Evolutionary conservation across 257 asterid genomes (phyloP), one percentile per base, ranked within the genome.

Genomic region (Forsythia viridissima): DNA sequence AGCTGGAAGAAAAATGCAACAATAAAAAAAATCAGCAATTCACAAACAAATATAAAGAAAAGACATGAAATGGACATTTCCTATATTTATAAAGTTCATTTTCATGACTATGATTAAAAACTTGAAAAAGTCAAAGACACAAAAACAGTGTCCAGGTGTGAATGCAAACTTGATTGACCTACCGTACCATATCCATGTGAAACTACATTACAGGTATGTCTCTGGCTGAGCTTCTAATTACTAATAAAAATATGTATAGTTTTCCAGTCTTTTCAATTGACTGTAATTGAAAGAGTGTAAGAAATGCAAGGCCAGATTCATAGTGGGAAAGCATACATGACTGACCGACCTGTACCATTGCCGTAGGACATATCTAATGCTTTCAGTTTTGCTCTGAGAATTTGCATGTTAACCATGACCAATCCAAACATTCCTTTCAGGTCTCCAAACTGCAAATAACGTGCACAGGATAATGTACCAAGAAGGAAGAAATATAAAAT

Each of bases 381-480:
- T 88, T 93, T 90, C 71, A 93, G 86, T 87, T 92, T 93, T 78
- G 84, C 82, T 82, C 98, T 89, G 39, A 96, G 93, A 84, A 83
- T 52, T 78, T 88, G 92, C 88, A 96, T 80, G 81, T 80, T 77
- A 43, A 90, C 96, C 89, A 80, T 87, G 86, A 90, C 74, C 72
- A 96, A 89, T 80, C 99, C 99, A 77, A 86, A 90, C 57, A 96
- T 70, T 63, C 98, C 99, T 83, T 96, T 96, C 76, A 93, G 80
- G 81, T 96, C 99, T 73, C 99, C 99, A 86, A 96, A 76, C 97
- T 96, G 94, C 89, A 87, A 39, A 84, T 72, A 80, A 80, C 43
- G 61, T 65, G 44, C 40, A 72, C 72, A 59, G 41, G 16, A 41
- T 74, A 15, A 79, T 43, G 67, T 41, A 42, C 37, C 77, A 34